Conservation (phyloP, 805 yeast genomes). For the Teunomyces gatunensis region DNA sequence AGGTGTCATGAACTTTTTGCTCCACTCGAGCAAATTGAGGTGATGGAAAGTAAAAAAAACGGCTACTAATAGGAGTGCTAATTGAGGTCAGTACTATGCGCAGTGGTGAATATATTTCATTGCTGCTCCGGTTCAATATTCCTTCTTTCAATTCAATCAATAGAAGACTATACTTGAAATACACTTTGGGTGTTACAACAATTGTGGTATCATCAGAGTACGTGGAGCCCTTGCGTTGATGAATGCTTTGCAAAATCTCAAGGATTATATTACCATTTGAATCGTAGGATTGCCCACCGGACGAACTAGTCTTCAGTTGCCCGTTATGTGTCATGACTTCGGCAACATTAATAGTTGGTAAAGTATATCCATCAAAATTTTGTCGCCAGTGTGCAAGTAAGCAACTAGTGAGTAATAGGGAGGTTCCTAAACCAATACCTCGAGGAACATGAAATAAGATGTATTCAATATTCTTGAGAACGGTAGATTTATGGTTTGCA, state of each 20-base stretch:
- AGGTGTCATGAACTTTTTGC: not conserved
- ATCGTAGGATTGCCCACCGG: not conserved
- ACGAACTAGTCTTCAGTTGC: not conserved
- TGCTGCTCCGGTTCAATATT: not conserved
- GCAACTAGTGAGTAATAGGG: not conserved
- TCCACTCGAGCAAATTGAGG: not conserved
- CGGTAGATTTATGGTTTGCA: not conserved
- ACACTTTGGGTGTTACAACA: not conserved
- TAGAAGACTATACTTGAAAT: not conserved
- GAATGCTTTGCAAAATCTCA: not conserved
- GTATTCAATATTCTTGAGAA: not conserved
- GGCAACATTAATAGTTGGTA: not conserved
- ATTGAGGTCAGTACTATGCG: not conserved
- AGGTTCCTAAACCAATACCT: not conserved
- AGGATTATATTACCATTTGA: not conserved
- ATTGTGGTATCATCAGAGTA: not conserved
- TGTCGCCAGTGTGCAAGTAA: not conserved
- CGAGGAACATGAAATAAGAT: not conserved
- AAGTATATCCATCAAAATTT: not conserved
- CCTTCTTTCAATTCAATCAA: not conserved
- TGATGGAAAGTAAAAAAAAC: not conserved
- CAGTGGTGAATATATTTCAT: not conserved
- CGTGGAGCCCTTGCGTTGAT: not conserved
- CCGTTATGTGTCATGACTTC: not conserved
- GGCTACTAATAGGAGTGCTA: not conserved